Percentiles rank a stretch among this genome's conserved stretches.
These are phyloP conservation scores for Silene coronaria DNA, from an alignment of 179 eudicot species.

Conservation along the genomic window DNA sequence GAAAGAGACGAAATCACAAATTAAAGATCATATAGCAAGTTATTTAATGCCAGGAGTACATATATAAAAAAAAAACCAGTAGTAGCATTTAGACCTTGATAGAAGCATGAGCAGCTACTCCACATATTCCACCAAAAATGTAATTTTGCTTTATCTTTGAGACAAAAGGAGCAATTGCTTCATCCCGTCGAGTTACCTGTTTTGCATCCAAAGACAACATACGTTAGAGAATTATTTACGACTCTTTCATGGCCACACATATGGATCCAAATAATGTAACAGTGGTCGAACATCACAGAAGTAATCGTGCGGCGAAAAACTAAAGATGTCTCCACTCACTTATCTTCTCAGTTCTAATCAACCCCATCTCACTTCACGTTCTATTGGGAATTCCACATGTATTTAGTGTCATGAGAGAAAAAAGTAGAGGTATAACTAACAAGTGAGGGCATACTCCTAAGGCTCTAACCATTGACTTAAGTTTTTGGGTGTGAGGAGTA, in stretches of 20 bases:
- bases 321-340: background rate
- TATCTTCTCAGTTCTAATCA: background rate
- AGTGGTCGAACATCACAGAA: background rate
- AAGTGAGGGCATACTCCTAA: background rate
- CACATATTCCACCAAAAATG: slow-evolving; percentile 91
- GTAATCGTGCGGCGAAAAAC: background rate
- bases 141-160: slow-evolving; percentile 68
- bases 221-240: background rate
- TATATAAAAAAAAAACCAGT: background rate
- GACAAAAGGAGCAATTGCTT: slow-evolving; percentile 86
- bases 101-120: slow-evolving; percentile 73
- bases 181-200: slow-evolving; percentile 92
- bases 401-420: background rate
- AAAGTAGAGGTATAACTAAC: background rate
- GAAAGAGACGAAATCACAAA: slow-evolving; percentile 14
- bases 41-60: slow-evolving; percentile 3
- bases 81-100: slow-evolving; percentile 51
- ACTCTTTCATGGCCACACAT: background rate
- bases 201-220: slow-evolving; percentile 17
- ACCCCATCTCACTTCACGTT: background rate
- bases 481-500: background rate
- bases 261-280: background rate
- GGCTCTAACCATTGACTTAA: background rate
- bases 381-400: no score
- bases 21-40: slow-evolving; percentile 10